These are phyloP conservation scores for Trichoderma sp. DNA, from an alignment of 2,329 filamentous ascomycete species.

Conservation along the genomic window DNA sequence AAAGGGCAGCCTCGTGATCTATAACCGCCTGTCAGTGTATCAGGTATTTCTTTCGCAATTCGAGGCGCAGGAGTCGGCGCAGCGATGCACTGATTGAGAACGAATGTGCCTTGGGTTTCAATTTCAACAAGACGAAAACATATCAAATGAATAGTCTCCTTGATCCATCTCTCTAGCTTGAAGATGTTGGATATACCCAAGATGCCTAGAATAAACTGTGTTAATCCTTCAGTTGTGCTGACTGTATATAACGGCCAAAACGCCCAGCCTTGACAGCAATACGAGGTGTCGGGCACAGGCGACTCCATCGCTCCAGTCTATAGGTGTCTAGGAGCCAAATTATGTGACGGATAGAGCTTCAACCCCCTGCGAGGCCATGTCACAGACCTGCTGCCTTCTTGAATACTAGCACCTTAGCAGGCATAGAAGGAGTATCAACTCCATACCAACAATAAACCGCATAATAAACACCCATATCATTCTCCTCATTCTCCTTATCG, in stretches of 20 bases:
- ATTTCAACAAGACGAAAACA: neutral
- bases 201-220: too few relatives aligned
- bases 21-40: neutral
- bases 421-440: neutral
- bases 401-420: neutral
- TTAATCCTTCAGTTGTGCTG: neutral
- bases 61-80: neutral
- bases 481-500: neutral
- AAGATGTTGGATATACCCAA: neutral
- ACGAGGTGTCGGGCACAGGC: neutral
- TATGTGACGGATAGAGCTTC: neutral
- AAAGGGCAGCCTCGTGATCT: neutral
- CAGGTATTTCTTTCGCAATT: neutral
- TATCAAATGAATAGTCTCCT: neutral
- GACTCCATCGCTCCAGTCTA: neutral
- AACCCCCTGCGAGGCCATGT: neutral
- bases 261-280: neutral
- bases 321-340: neutral
- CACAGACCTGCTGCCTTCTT: neutral
- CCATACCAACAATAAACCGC: neutral
- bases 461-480: neutral
- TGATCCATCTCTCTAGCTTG: neutral
- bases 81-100: neutral
- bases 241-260: neutral
- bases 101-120: neutral